Conservation (phyloP, 345 rosid genomes). For the Odontarrhena argentea region DNA sequence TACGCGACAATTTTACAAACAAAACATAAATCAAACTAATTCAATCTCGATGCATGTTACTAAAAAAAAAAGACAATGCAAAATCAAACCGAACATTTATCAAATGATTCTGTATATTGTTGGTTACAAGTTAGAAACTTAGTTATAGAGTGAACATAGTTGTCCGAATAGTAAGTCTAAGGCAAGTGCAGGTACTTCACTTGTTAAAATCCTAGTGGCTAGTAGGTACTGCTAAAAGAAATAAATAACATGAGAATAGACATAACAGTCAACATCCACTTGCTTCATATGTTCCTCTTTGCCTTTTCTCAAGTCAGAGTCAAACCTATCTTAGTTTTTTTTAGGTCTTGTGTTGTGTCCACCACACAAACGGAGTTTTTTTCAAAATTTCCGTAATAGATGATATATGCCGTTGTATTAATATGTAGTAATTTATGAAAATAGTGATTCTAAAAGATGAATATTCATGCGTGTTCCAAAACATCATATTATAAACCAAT, state of each 20-base stretch:
- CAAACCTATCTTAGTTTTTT: slow-evolving; percentile 11
- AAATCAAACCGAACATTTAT: too few relatives aligned
- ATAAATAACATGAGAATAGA: slow-evolving; percentile 29
- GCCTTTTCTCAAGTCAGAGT: slow-evolving; percentile 40
- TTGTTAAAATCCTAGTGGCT: background rate
- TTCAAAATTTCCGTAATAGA: background rate
- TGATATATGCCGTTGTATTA: background rate
- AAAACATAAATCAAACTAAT: too few relatives aligned
- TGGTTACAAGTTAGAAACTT: too few relatives aligned
- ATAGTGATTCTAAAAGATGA: slow-evolving; percentile 20
- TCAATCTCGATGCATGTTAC: too few relatives aligned
- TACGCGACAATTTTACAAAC: too few relatives aligned
- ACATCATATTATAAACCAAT: slow-evolving; percentile 26
- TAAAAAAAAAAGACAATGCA: too few relatives aligned
- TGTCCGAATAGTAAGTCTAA: background rate
- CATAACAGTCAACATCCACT: slow-evolving; percentile 35
- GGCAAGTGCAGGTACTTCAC: background rate
- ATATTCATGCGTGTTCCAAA: slow-evolving; percentile 22
- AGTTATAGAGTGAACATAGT: background rate
- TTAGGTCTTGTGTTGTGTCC: slow-evolving; percentile 7
- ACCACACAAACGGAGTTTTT: slow-evolving; percentile 19
- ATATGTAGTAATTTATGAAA: slow-evolving; percentile 19
- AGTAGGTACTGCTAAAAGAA: background rate
- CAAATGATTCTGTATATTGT: too few relatives aligned
- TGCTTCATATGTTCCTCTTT: slow-evolving; percentile 38